These are phyloP conservation scores for Suillus lakei DNA, from an alignment of 768 basidiomycete species.

Conservation along the genomic window DNA sequence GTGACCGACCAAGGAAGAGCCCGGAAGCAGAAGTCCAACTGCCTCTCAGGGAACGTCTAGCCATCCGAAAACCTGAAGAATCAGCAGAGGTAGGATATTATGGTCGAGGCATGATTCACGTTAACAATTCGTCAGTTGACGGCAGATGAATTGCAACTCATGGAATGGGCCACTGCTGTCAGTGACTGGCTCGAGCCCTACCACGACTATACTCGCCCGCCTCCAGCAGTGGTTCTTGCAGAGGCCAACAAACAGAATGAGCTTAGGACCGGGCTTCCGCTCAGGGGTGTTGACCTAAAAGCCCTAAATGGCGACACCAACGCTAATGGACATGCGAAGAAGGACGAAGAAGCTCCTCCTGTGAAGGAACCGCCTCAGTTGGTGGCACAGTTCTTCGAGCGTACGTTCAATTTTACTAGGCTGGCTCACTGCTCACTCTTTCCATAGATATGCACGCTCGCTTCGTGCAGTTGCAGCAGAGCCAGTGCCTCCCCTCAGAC, in stretches of 20 bases:
- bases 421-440: background rate
- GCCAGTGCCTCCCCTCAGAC: constrained; percentile 50
- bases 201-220: constrained; percentile 75
- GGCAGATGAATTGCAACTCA: constrained; percentile 58
- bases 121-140: constrained; percentile 57
- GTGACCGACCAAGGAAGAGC: constrained; percentile 76
- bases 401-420: constrained; percentile 37
- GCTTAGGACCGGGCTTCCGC: constrained; percentile 68
- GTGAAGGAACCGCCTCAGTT: constrained; percentile 63
- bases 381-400: constrained; percentile 64
- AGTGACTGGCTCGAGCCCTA: constrained; percentile 80
- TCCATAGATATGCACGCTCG: constrained; percentile 57
- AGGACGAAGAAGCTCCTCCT: constrained; percentile 73
- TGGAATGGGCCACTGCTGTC: constrained; percentile 63
- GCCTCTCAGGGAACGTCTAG: constrained; percentile 63
- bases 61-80: constrained; percentile 53
- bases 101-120: constrained; percentile 1
- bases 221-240: constrained; percentile 68
- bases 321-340: constrained; percentile 58
- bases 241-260: constrained; percentile 77
- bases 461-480: constrained; percentile 49
- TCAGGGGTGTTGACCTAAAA: constrained; percentile 63
- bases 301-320: constrained; percentile 35
- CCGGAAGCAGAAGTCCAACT: constrained; percentile 51
- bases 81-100: constrained; percentile 51